Evolutionary conservation across 176 grass and related monocot species (phyloP), one percentile per base, ranked within the genome.

Genomic region (Tillandsia fasciculata): DNA sequence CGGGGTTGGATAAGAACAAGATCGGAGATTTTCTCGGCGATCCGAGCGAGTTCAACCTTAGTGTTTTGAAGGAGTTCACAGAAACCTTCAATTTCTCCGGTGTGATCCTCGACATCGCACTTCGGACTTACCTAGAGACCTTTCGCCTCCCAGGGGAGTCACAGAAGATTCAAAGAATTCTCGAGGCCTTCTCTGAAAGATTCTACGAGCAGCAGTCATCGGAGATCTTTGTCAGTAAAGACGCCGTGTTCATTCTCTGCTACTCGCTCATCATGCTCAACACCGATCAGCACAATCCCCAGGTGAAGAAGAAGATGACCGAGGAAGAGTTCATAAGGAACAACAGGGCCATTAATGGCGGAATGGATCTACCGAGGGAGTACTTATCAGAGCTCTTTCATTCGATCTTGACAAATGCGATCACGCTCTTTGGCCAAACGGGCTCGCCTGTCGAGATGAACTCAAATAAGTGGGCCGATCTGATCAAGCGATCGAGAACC

Each of bases 201-300:
- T 92, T 90, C 76, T 97, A 72, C 52, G 93, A 92, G 79, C 89
- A 97, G 63, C 86, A 92, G 75, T 67, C 84, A 0, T n/a, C 72
- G 2, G 84, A 64, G 11, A 79, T 92, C 27, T 97, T 97, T 76
- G 86, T 73, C 24, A 85, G 78, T 51, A 92, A 92, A 72, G 93
- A 97, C 68, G 93, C 88, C 0, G 89, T 88, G 0, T 85, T 97
- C 80, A 84, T 90, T 84, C 84, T 90, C 26, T 92, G 83, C 76
- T 97, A 97, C 87, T 92, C 89, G 1, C 66, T 97, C 71, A 97
- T 97, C 74, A 97, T 97, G 94, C 89, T 97, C 70, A 97, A 97
- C 82, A 97, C 93, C 50, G 86, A 97, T 54, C 93, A 85, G 42
- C 93, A 92, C 86, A 97, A 97, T 69, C 89, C 89, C 11, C 93